Evolutionary conservation across 2,329 filamentous ascomycete genomes (phyloP).

Genomic region (Aspergillus luchuensis): DNA sequence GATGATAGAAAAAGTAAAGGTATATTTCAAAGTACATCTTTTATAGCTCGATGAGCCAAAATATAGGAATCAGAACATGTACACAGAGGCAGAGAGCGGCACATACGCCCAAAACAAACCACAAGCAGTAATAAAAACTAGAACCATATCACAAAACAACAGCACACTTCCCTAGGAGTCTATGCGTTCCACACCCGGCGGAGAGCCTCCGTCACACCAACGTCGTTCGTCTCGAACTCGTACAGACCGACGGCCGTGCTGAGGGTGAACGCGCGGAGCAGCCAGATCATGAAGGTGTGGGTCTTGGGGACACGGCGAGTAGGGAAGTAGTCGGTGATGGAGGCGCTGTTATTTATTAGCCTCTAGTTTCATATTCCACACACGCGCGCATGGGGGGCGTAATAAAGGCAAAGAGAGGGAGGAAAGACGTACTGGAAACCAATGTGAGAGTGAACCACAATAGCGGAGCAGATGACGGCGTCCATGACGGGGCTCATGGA

Average conservation of each 20-base stretch:
- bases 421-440: conserved; percentile 73
- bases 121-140: conserved; percentile 18
- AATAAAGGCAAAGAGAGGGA: neutral
- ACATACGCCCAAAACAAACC: conserved; percentile 25
- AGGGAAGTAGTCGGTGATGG: conserved; percentile 91
- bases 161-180: conserved; percentile 28
- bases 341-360: conserved; percentile 50
- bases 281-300: conserved; percentile 72
- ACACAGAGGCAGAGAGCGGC: conserved; percentile 32
- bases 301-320: conserved; percentile 66
- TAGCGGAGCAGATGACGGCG: conserved; percentile 76
- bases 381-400: too few species aligned
- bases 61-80: conserved; percentile 31
- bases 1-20: too few species aligned
- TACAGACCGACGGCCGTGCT: conserved; percentile 86
- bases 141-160: conserved; percentile 28
- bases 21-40: conserved; percentile 15
- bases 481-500: conserved; percentile 88
- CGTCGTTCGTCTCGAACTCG: conserved; percentile 98
- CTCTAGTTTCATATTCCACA: conserved; percentile 7
- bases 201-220: conserved; percentile 86
- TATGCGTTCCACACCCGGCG: conserved; percentile 84
- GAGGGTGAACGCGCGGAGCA: conserved; percentile 75
- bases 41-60: conserved; percentile 20
- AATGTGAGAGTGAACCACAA: conserved; percentile 92